A percentile compares a stretch with the other conserved stretches of the same genome.
Conservation (phyloP, 495 filamentous ascomycete genomes). For the Margaritispora aquatica region DNA sequence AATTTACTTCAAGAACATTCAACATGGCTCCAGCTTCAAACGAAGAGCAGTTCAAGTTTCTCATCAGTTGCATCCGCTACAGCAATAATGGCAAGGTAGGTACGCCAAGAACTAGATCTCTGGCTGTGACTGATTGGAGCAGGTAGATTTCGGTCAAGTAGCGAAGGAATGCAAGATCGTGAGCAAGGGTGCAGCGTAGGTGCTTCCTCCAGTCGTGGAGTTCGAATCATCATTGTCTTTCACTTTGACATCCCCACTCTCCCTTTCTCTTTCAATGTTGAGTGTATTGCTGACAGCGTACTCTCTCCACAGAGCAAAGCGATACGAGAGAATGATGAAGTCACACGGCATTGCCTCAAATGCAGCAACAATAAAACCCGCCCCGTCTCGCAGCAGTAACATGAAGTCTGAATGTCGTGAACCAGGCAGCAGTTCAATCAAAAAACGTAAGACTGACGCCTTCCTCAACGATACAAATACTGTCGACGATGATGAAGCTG, state of each 20-base stretch:
- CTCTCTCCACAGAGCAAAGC: slow-evolving; percentile 48
- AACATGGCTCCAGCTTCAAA: slow-evolving; percentile 40
- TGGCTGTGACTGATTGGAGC: not conserved
- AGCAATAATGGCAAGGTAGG: slow-evolving; percentile 50
- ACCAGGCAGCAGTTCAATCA: not conserved
- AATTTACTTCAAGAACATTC: not conserved
- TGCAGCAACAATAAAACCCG: slow-evolving; percentile 19
- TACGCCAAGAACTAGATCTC: not conserved
- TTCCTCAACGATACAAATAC: slow-evolving; percentile 12
- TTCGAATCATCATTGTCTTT: too few species aligned
- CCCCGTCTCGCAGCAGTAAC: slow-evolving; percentile 4
- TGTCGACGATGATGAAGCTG: slow-evolving; percentile 14
- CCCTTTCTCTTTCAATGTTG: not conserved
- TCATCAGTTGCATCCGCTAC: slow-evolving; percentile 57
- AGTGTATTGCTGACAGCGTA: not conserved
- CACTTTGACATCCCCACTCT: too few species aligned
- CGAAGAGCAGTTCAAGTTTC: slow-evolving; percentile 55
- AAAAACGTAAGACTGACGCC: slow-evolving; percentile 14
- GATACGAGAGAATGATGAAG: slow-evolving; percentile 59
- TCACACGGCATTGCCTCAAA: slow-evolving; percentile 39
- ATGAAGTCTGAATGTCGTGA: slow-evolving; percentile 13
- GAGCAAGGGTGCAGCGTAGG: slow-evolving; percentile 62
- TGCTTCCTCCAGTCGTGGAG: slow-evolving; percentile 9
- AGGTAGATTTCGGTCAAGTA: slow-evolving; percentile 58
- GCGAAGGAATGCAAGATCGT: slow-evolving; percentile 58